Evolutionary conservation across 148 eudicot genomes (phyloP).

Genomic region (Vaccinium corymbosum): DNA sequence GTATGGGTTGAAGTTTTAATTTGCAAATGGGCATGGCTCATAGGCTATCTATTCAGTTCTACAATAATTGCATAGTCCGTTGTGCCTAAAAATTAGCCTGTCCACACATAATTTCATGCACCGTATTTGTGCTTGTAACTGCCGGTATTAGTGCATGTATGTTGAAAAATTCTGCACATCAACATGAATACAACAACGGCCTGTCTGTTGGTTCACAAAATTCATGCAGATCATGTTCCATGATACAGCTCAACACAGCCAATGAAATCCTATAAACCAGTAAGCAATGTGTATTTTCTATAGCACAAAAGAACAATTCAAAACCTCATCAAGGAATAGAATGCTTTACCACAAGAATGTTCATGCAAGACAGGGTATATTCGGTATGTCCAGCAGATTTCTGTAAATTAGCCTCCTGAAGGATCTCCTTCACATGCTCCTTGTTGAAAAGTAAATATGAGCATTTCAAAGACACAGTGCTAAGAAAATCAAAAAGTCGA

Average conservation of each 20-base stretch:
- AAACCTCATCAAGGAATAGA: conserved; percentile 2
- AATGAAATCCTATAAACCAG: not conserved
- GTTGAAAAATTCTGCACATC: not conserved
- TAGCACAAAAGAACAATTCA: not conserved
- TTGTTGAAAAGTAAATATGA: conserved; percentile 83
- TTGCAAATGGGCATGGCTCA: conserved; percentile 6
- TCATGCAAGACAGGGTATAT: conserved; percentile 71
- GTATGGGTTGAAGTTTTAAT: not conserved
- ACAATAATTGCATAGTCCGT: not conserved
- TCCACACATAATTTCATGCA: not conserved
- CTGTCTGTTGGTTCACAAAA: not conserved
- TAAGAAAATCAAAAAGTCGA: conserved; percentile 75
- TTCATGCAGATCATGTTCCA: not conserved
- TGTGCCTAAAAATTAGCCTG: not conserved
- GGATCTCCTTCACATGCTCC: conserved; percentile 86
- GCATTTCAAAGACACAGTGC: conserved; percentile 74
- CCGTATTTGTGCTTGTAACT: not conserved
- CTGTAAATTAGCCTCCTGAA: conserved; percentile 50
- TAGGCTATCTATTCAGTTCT: not conserved
- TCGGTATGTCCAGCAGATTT: conserved; percentile 57
- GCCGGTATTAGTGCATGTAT: not conserved
- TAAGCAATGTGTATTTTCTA: not conserved
- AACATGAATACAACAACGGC: not conserved
- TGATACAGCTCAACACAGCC: not conserved
- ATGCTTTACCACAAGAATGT: conserved; percentile 80